Base-by-base conservation (phyloP, 2,329 filamentous ascomycete species). In the Colletotrichum tamarilloi region DNA sequence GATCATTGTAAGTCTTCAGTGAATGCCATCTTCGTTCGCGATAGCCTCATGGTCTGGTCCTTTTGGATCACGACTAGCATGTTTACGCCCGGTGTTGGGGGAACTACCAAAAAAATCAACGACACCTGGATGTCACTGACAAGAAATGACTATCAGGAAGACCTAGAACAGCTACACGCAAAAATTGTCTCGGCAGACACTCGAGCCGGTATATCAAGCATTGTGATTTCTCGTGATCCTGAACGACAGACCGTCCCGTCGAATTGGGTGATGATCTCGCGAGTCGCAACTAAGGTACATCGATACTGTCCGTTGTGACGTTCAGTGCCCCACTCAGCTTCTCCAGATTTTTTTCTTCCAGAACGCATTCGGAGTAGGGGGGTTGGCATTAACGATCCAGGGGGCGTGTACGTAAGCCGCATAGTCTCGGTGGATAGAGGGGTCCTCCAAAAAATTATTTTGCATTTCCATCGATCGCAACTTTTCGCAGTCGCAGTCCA, bases 361-460 rank as follows among this genome's bases (percentile, higher is more conserved):
- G 42, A 49, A 49, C 19, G 19, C 19, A 49, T 49, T 49, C 1
- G 42, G 42, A n/a, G 42, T 42, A 64, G 59, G 11, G 66, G 67
- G 60, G 35, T 30, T 65, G 68, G 49, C 38, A 8, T 22, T 53
- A 62, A 64, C n/a, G 11, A 19, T n/a, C 9, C n/a, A 32, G 1
- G 62, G 62, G 71, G 67, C 35, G 71, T 73, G 71, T 59, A 66
- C 62, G 38, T 73, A 73, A 71, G 26, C 67, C 56, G 62, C 67
- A 62, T 58, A 53, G 32, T 73, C 60, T 73, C 67, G 67, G 67
- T 66, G 71, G 67, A 71, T 73, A 56, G 74, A 75, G 74, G 74
- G 74, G 74, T 75, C 73, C 62, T 49, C 49, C 66, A 73, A 74
- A 76, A 75, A 76, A 75, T 65, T 75, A 76, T 71, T 75, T 76